Conservation (phyloP, 192 early-diverging fungal genomes). For the Coemansia sp. region DNA sequence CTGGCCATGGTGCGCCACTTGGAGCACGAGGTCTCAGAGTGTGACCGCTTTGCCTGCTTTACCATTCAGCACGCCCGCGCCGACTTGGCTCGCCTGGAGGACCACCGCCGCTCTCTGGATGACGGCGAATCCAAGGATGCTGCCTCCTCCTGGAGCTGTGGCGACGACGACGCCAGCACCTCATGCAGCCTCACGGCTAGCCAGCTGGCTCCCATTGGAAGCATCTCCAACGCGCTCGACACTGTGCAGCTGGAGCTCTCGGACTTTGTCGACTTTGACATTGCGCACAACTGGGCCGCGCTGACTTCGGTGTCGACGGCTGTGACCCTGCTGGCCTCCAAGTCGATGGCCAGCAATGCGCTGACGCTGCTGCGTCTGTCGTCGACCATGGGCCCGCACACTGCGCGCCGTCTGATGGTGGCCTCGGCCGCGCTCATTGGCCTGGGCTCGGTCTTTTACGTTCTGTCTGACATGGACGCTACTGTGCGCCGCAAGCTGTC, state of each 20-base stretch:
- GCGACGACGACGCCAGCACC: conserved; percentile 11
- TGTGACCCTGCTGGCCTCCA: conserved; percentile 54
- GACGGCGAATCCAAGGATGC: not conserved
- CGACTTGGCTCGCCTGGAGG: conserved; percentile 32
- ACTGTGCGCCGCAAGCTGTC: conserved; percentile 71
- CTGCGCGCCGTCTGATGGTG: conserved; percentile 48
- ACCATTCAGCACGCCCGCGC: conserved; percentile 44
- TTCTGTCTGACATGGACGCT: conserved; percentile 67
- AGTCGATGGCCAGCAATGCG: conserved; percentile 30
- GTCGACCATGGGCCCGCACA: conserved; percentile 37
- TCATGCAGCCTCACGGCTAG: not conserved
- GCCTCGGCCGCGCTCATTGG: conserved; percentile 39
- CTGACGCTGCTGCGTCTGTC: conserved; percentile 40
- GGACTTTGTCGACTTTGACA: conserved; percentile 61
- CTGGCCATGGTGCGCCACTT: conserved; percentile 65
- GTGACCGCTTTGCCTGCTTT: conserved; percentile 58
- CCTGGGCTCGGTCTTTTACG: conserved; percentile 60
- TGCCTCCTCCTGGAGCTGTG: conserved; percentile 10
- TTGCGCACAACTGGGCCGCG: conserved; percentile 61
- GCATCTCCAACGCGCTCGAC: conserved; percentile 53
- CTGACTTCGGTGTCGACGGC: conserved; percentile 58
- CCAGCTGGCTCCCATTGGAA: conserved; percentile 51
- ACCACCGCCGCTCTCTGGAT: conserved; percentile 35
- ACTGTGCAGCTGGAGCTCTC: conserved; percentile 54
- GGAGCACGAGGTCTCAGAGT: conserved; percentile 60